Base-by-base conservation (phyloP, 495 filamentous ascomycete genomes). In the Xylaria sp. region DNA sequence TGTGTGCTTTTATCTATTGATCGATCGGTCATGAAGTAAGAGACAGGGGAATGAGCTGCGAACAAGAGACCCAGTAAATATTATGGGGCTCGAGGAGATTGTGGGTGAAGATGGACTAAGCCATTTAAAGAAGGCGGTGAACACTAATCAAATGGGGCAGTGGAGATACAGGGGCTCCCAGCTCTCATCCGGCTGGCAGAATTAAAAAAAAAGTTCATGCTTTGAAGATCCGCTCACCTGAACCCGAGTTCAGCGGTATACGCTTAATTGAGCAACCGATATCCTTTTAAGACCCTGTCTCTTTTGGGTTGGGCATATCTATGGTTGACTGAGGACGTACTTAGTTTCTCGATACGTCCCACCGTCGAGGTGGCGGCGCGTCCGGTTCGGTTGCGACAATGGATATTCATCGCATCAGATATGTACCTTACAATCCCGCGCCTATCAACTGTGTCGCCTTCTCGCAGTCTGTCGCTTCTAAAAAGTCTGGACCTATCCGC, bases 361-460 rank as follows among this genome's bases (percentile, higher is more conserved):
- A 40, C 58, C 58, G 35, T 53, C 8, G 44, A 29, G 63, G 46
- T 67, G 58, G 58, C 35, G 57, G 68, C 61, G 50, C 65, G 37
- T 24, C 44, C 52, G 12, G 26, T 17, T 43, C 63, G 67, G 35
- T 35, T n/a, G 73, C 77, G 70, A 76, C 50, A 71, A 97, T 99
- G 93, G 96, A 98, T 83, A 91, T 98, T 76, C 97, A 99, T 83
- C 92, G 96, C 77, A 97, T 94, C 75, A 93, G 96, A 75, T 99
- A 98, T 83, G 92, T 99, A 53, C 92, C 92, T n/a, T 98, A 94
- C 78, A 94, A 93, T 66, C 90, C 94, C 3, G 93, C 95, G 48
- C 92, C 94, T 35, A 98, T 99, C 78, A 98, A 97, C 82, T 90
- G 93, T 52, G 87, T 98, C 75, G 93, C 94, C 68, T 98, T 99